A percentile compares a stretch with the other conserved stretches of the same genome.
Conservation (phyloP, 2,329 filamentous ascomycete genomes). For the Dactylonectria estremocensis region DNA sequence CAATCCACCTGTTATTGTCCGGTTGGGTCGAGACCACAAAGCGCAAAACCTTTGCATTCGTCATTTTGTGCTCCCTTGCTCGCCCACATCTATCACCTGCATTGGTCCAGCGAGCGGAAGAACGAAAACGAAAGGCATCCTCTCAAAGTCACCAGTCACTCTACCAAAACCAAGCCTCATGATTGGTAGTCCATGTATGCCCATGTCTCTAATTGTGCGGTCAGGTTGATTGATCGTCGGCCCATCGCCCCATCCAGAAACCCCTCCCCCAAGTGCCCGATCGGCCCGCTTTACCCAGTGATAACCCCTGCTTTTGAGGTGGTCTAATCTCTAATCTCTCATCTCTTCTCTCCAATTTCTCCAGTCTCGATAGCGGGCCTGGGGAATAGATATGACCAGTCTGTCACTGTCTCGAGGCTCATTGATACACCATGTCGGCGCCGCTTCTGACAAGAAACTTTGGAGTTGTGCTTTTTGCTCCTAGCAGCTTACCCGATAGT, state of each 20-base stretch:
- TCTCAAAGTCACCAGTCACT: not conserved
- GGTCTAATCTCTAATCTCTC: no score
- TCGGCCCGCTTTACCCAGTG: slow-evolving; percentile 17
- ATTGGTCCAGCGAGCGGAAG: not conserved
- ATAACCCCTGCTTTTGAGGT: not conserved
- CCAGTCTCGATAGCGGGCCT: not conserved
- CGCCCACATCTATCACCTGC: not conserved
- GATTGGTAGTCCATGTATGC: not conserved
- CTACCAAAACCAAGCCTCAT: not conserved
- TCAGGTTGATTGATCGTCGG: slow-evolving; percentile 4
- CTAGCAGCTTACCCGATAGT: not conserved
- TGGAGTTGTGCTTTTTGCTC: not conserved
- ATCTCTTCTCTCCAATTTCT: no score
- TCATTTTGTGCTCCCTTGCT: not conserved
- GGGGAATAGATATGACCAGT: not conserved
- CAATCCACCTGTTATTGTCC: slow-evolving; percentile 5
- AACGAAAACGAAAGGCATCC: not conserved
- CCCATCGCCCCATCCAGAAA: slow-evolving; percentile 1
- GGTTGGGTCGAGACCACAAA: slow-evolving; percentile 8
- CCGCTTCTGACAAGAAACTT: not conserved
- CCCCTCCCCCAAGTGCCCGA: slow-evolving; percentile 6
- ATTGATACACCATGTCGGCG: not conserved
- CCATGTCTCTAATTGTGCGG: not conserved
- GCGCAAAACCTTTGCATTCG: not conserved
- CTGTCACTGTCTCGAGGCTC: not conserved